phyloP scores from a whole-genome alignment of 1,284 basidiomycete species.

The Apiotrichum laibachii region DNA sequence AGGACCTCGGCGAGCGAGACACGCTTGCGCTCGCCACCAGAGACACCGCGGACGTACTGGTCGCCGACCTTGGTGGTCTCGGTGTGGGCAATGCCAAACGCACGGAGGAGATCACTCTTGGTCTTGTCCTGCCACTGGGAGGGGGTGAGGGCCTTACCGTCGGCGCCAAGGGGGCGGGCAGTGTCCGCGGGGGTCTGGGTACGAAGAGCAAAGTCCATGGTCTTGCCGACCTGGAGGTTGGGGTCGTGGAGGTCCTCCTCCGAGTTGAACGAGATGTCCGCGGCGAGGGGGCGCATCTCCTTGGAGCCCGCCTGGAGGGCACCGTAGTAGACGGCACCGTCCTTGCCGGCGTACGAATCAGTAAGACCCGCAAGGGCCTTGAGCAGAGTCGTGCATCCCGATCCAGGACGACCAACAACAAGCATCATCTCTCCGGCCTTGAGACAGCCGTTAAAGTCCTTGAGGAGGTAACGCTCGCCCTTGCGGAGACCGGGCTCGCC shows the following conservation, averaged over 20 bases:
- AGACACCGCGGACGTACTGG: slow-evolving; percentile 69
- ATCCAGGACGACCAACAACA: slow-evolving; percentile 50
- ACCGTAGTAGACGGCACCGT: slow-evolving; percentile 52
- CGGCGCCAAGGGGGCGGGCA: slow-evolving; percentile 27
- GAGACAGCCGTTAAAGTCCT: slow-evolving; percentile 40
- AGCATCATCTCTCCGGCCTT: slow-evolving; percentile 49
- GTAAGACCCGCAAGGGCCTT: slow-evolving; percentile 52
- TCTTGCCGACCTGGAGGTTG: slow-evolving; percentile 44
- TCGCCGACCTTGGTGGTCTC: slow-evolving; percentile 75
- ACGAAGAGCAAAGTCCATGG: slow-evolving; percentile 45
- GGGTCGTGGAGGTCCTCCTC: slow-evolving; percentile 47
- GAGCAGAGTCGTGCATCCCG: slow-evolving; percentile 54
- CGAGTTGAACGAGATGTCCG: slow-evolving; percentile 36
- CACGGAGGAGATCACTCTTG: slow-evolving; percentile 60
- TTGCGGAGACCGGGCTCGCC: slow-evolving; percentile 33
- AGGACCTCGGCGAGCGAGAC: slow-evolving; percentile 72
- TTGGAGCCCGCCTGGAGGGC: slow-evolving; percentile 30
- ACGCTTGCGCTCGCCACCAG: slow-evolving; percentile 66
- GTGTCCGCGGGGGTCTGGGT: slow-evolving; percentile 36
- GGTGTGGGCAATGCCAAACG: slow-evolving; percentile 71
- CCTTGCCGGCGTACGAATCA: slow-evolving; percentile 49
- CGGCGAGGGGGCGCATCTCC: slow-evolving; percentile 11
- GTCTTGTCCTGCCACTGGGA: slow-evolving; percentile 53
- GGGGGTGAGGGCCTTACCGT: slow-evolving; percentile 48
- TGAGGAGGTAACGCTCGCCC: slow-evolving; percentile 42